Conservation (phyloP, 2,329 filamentous ascomycete genomes). For the Epicoccum sorghinum region DNA sequence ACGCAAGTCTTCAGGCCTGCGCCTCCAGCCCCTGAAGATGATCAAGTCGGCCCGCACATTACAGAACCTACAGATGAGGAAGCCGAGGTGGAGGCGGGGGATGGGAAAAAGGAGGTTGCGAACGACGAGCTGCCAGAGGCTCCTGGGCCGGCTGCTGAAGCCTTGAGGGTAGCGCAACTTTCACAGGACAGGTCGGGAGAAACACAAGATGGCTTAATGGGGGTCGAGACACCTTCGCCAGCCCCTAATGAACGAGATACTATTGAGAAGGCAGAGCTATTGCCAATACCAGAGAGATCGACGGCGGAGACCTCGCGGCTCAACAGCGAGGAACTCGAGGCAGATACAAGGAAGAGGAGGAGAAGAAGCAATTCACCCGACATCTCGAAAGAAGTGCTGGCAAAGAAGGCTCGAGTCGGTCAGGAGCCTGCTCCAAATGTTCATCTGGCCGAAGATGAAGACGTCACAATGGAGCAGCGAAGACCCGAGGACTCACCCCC, state of each 20-base stretch:
- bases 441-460: conserved; percentile 39
- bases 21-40: conserved; percentile 23
- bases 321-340: conserved; percentile 46
- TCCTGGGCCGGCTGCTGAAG: conserved; percentile 32
- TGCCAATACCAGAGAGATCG: conserved; percentile 33
- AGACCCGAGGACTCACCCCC: conserved; percentile 22
- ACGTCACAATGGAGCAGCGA: conserved; percentile 40
- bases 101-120: background rate
- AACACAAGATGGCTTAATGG: conserved; percentile 8
- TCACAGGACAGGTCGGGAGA: conserved; percentile 5
- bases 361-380: conserved; percentile 49
- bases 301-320: conserved; percentile 42
- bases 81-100: conserved; percentile 8
- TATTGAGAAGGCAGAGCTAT: conserved; percentile 39
- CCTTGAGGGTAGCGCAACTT: conserved; percentile 21
- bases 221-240: conserved; percentile 26
- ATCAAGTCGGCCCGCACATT: conserved; percentile 24
- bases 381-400: conserved; percentile 45
- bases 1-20: conserved; percentile 21
- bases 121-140: conserved; percentile 25
- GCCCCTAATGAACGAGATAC: conserved; percentile 36
- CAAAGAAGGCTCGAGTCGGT: conserved; percentile 52
- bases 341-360: conserved; percentile 50
- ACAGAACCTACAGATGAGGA: conserved; percentile 26
- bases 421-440: conserved; percentile 41